Evolutionary conservation across 352 stramenopile species (phyloP).

Genomic region (Thraustotheca clavata): DNA sequence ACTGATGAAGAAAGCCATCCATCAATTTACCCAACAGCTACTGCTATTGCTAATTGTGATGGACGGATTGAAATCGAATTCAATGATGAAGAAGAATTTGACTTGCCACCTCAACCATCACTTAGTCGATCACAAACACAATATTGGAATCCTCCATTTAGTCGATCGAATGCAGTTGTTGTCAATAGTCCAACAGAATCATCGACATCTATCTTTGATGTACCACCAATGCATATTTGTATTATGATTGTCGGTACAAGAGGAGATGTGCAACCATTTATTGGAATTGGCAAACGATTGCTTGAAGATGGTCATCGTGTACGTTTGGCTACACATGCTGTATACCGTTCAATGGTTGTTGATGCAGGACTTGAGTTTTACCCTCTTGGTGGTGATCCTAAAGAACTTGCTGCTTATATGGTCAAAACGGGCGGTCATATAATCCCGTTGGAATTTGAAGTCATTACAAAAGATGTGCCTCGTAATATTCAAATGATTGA

Average conservation of each 20-base stretch:
- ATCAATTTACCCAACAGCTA: neutral
- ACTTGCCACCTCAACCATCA: neutral
- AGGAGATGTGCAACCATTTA: constrained; percentile 81
- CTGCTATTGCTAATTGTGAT: neutral
- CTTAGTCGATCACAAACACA: neutral
- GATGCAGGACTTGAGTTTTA: constrained; percentile 71
- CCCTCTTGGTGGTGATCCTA: constrained; percentile 59
- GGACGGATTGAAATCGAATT: constrained; percentile 15
- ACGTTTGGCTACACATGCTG: constrained; percentile 82
- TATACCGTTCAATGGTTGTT: constrained; percentile 81
- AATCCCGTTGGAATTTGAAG: constrained; percentile 57
- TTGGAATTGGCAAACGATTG: constrained; percentile 79
- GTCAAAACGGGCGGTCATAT: constrained; percentile 77
- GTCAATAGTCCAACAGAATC: neutral
- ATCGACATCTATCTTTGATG: neutral
- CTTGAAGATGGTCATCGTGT: constrained; percentile 83
- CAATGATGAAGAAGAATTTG: neutral
- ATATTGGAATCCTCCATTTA: neutral
- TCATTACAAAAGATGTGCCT: constrained; percentile 48
- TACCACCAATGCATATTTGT: constrained; percentile 51
- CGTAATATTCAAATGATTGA: constrained; percentile 87
- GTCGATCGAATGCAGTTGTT: neutral
- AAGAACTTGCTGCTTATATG: constrained; percentile 86
- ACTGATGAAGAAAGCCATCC: neutral
- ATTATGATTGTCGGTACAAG: constrained; percentile 89